These are phyloP conservation scores for Pythium guiyangense DNA, from an alignment of 352 stramenopile species.

Conservation along the genomic window DNA sequence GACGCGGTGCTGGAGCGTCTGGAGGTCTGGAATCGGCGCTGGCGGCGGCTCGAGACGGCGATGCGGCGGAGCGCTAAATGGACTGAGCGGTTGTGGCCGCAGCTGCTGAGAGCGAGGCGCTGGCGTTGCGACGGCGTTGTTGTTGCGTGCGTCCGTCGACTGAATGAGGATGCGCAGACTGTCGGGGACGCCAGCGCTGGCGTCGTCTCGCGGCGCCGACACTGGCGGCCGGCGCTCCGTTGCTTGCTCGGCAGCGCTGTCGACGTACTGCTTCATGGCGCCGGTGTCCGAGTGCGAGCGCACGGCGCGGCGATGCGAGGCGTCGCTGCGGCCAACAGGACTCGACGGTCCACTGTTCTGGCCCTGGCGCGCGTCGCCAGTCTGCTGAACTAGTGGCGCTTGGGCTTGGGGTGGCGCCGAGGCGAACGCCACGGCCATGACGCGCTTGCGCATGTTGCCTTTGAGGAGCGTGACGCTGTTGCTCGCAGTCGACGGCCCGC, in stretches of 20 bases:
- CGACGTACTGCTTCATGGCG: constrained; percentile 19
- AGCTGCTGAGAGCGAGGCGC: not conserved
- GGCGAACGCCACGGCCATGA: not conserved
- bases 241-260: not conserved
- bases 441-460: constrained; percentile 53
- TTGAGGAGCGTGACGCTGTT: constrained; percentile 67
- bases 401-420: not conserved
- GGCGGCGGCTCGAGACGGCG: not conserved
- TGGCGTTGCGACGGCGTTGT: not conserved
- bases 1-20: constrained; percentile 46
- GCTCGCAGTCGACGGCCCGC: constrained; percentile 43
- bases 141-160: not conserved
- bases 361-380: not conserved
- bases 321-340: constrained; percentile 3
- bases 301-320: constrained; percentile 15
- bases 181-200: not conserved
- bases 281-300: constrained; percentile 47
- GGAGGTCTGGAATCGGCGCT: constrained; percentile 34
- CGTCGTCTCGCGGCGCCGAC: not conserved
- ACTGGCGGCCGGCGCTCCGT: no score
- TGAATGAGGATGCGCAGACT: constrained; percentile 9
- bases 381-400: not conserved
- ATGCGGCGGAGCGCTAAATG: not conserved
- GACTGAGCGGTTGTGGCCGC: constrained; percentile 1
- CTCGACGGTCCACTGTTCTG: constrained; percentile 1